These are phyloP conservation scores for Globisporangium lucens DNA, from an alignment of 352 stramenopile species.

Conservation along the genomic window DNA sequence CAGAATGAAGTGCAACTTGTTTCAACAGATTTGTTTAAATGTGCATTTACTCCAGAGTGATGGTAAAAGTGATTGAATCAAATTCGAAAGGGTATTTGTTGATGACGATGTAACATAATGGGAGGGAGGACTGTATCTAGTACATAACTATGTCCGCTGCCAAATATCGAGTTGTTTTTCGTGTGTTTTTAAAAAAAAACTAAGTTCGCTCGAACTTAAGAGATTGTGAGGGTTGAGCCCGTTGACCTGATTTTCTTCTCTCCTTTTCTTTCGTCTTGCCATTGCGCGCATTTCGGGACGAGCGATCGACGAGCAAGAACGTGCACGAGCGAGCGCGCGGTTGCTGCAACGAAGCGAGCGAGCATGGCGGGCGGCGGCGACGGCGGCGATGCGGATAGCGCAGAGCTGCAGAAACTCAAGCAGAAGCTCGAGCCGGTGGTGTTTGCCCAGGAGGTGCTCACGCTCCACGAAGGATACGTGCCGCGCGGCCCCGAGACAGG, in stretches of 20 bases:
- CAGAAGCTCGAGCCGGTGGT: conserved; percentile 51
- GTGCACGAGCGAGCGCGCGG: background rate
- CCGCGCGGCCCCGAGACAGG: conserved; percentile 65
- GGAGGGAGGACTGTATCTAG: too few species aligned
- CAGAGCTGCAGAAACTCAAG: conserved; percentile 68
- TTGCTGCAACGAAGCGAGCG: background rate
- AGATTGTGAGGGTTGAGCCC: too few species aligned
- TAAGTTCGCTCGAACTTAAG: too few species aligned
- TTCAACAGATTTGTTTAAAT: too few species aligned
- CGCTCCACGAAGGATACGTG: conserved; percentile 61
- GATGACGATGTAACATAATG: too few species aligned
- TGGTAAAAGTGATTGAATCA: too few species aligned
- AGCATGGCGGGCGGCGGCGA: conserved; percentile 7
- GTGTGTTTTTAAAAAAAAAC: too few species aligned
- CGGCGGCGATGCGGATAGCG: conserved; percentile 31
- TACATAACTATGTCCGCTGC: too few species aligned
- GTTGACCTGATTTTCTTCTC: conserved; percentile 1
- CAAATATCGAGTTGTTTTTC: too few species aligned
- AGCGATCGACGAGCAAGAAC: background rate
- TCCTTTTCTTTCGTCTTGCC: background rate
- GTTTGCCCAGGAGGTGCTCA: conserved; percentile 46
- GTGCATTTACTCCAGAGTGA: too few species aligned
- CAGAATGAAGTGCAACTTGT: too few species aligned
- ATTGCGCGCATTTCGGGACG: background rate
- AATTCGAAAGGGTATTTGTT: too few species aligned